Base-by-base conservation (phyloP, 805 yeast species). In the Kregervanrija pseudodelftensis region DNA sequence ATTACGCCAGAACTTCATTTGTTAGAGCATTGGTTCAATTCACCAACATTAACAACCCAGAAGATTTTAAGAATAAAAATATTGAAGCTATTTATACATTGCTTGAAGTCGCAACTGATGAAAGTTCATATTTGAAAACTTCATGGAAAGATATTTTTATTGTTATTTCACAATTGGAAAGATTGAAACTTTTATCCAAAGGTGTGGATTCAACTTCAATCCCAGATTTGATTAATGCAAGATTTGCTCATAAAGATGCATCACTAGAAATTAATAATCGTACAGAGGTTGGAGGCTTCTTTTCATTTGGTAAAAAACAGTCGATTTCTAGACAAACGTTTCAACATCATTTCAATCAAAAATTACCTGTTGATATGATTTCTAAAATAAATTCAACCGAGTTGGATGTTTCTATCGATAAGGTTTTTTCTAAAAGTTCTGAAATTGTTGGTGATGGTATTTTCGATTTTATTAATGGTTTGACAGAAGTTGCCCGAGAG, bases 21-120 rank as follows among this genome's bases (percentile, higher is more conserved):
- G 79, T 95, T 48, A 84, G 95, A 45, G 95, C 96, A 0, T 72
- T 93, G 53, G 82, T 88, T 32, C 95, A 90, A 62, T 90, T 88
- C 58, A 80, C 91, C 43, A 85, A 85, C 54, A 68, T 91, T 49
- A 80, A 81, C 60, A 88, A 87, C 55, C 74, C 83, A 46, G 82
- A 82, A 47, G 95, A 85, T 58, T 76, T 93, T 70, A 78, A 77
- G 47, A 63, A 71, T 5, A 91, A 91, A 64, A 89, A 89, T 59
- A 79, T 93, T 16, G 82, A 79, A 45, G 96, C 97, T 0, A 77
- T 89, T 43, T 69, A 80, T 45, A 73, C 83, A 7, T 65, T 93
- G 58, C 67, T 93, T 46, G 88, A 83, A 37, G 70, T 87, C 45
- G 90, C 96, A 0, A 76, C 85, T 13, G 61, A 76, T 9, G 95